Conservation (phyloP, 1,284 basidiomycete species). For the Ustilago shanxiensis region DNA sequence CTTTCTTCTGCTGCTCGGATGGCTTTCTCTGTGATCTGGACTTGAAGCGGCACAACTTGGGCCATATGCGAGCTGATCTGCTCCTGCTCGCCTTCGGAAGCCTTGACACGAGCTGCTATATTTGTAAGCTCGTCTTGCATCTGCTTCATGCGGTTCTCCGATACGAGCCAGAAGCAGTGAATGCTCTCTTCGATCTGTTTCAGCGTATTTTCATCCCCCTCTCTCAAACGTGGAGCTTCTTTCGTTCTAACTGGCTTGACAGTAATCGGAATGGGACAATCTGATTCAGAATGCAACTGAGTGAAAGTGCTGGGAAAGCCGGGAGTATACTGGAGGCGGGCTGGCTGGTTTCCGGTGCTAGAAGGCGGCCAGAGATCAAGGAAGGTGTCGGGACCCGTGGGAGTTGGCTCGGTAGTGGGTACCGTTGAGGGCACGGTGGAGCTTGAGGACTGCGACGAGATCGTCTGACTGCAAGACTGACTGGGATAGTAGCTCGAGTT, state of each 20-base stretch:
- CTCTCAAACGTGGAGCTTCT: not conserved
- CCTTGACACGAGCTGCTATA: not conserved
- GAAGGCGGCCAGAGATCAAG: not conserved
- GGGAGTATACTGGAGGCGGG: not conserved
- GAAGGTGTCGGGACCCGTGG: not conserved
- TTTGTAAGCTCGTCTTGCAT: slow-evolving; percentile 24
- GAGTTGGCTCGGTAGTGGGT: not conserved
- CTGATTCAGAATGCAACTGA: not conserved
- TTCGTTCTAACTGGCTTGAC: not conserved
- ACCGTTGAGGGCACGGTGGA: not conserved
- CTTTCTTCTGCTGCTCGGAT: slow-evolving; percentile 22
- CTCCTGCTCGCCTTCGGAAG: slow-evolving; percentile 10
- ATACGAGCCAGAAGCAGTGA: slow-evolving; percentile 34
- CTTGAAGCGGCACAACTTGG: slow-evolving; percentile 24
- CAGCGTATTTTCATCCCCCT: not conserved
- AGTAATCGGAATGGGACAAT: not conserved
- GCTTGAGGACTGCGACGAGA: slow-evolving; percentile 2
- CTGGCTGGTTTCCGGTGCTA: not conserved
- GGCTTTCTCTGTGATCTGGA: slow-evolving; percentile 20
- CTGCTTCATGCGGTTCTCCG: slow-evolving; percentile 20
- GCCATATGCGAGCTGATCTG: not conserved
- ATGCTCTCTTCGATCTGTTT: slow-evolving; percentile 23
- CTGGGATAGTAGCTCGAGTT: not conserved
- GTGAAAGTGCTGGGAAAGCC: not conserved
- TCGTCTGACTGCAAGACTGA: not conserved